Evolutionary conservation across 2,329 filamentous ascomycete species (phyloP).

Genomic region (Dryadomyces quercivorus): DNA sequence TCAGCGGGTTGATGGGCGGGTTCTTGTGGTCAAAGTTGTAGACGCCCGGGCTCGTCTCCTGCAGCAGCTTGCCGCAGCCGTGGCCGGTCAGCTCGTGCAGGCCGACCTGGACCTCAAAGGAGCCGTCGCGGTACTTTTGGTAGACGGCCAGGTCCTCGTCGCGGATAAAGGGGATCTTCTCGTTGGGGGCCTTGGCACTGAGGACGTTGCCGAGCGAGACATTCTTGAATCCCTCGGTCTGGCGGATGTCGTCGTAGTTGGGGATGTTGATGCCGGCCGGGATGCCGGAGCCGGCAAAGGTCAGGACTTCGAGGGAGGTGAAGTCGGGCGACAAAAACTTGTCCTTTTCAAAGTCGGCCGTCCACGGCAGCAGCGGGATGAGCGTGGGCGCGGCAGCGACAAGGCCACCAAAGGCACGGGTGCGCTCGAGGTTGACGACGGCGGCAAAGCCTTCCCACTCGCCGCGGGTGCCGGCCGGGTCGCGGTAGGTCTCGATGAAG

Average conservation of each 20-base stretch:
- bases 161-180: conserved; percentile 83
- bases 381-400: conserved; percentile 70
- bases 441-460: conserved; percentile 82
- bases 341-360: conserved; percentile 84
- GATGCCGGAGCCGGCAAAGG: conserved; percentile 60
- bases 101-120: conserved; percentile 93
- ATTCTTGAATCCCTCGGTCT: conserved; percentile 82
- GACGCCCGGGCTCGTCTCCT: conserved; percentile 69
- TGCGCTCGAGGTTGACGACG: conserved; percentile 81
- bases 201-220: conserved; percentile 89
- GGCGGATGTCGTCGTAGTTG: conserved; percentile 67
- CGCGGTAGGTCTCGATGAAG: conserved; percentile 77
- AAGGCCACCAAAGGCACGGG: conserved; percentile 72
- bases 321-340: conserved; percentile 93
- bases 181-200: conserved; percentile 80
- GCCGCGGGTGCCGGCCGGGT: conserved; percentile 67
- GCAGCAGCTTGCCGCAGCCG: conserved; percentile 84
- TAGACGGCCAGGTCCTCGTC: conserved; percentile 67
- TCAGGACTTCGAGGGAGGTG: conserved; percentile 83
- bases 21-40: conserved; percentile 83
- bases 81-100: conserved; percentile 82
- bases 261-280: conserved; percentile 58
- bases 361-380: conserved; percentile 86
- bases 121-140: conserved; percentile 68
- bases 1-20: conserved; percentile 71